Conservation (phyloP, 2,329 filamentous ascomycete species). For the Teratosphaeria viscida region DNA sequence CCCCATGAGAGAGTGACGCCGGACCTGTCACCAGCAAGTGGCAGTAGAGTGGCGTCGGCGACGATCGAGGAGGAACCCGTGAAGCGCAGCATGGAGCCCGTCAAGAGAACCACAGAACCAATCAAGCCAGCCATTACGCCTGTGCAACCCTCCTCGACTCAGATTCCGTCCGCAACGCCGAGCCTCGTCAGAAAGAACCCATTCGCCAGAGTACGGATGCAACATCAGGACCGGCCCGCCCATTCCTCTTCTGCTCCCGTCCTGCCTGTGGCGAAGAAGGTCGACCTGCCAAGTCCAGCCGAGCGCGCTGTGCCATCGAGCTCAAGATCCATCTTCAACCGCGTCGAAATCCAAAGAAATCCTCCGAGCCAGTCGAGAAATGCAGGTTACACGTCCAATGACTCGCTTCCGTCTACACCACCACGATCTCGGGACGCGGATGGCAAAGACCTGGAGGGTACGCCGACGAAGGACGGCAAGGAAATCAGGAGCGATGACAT, state of each 20-base stretch:
- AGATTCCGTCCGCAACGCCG: slow-evolving; percentile 6
- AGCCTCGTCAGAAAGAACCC: slow-evolving; percentile 53
- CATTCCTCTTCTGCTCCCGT: slow-evolving; percentile 36
- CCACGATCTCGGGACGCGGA: slow-evolving; percentile 19
- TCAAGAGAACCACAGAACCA: slow-evolving; percentile 9
- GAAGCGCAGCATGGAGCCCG: slow-evolving; percentile 13
- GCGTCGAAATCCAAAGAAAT: slow-evolving; percentile 73
- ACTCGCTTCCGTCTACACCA: slow-evolving; percentile 28
- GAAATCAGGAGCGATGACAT: slow-evolving; percentile 85
- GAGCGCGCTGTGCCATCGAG: background rate
- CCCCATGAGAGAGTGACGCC: slow-evolving; percentile 20
- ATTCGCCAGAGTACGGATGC: slow-evolving; percentile 51
- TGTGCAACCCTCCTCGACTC: slow-evolving; percentile 13
- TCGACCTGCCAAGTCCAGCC: background rate
- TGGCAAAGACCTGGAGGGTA: slow-evolving; percentile 30
- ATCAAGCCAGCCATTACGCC: slow-evolving; percentile 17
- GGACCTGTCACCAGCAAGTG: background rate
- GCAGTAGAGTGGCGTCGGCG: background rate
- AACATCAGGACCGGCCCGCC: slow-evolving; percentile 33
- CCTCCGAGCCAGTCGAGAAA: slow-evolving; percentile 74
- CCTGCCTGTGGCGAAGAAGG: slow-evolving; percentile 14
- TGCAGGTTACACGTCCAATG: slow-evolving; percentile 65
- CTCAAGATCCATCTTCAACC: slow-evolving; percentile 26
- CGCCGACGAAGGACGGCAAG: slow-evolving; percentile 58
- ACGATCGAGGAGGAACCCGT: background rate